Evolutionary conservation across 257 asterid genomes (phyloP), one percentile per base, ranked within the genome.

Genomic region (Ehretia macrophylla): DNA sequence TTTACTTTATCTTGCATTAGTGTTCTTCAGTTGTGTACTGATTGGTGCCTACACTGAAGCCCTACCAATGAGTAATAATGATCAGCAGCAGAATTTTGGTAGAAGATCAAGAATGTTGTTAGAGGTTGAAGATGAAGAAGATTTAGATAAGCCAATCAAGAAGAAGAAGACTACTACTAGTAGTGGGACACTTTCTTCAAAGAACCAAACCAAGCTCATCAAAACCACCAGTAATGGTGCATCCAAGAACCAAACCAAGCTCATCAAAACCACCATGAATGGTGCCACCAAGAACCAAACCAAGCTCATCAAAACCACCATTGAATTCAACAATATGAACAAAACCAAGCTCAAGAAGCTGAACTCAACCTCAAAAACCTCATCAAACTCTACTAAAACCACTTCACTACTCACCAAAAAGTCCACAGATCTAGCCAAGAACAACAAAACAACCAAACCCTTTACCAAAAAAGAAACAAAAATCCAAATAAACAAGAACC

Each of bases 341-440:
- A 68, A 76, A 58, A 76, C 78, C 64, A 79, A 70, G 32, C 64
- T 78, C 77, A 83, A 81, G 76, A 90, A 84, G 58, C 82, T 83
- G 64, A 90, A 87, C 69, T 65, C 94, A 72, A 84, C 90, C 47
- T 75, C 95, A 17, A 83, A 79, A 11, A 16, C 75, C 64, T 44
- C 84, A 51, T 44, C 84, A 51, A 76, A 79, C 59, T 69, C 83
- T 62, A 75, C 79, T 13, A 84, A 78, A 65, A 51, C 32, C 14
- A 59, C 27, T 38, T 46, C 66, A 23, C 62, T 68, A 5, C 9
- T 55, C 13, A 35, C 72, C 68, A 89, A 79, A 67, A 90, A 79
- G 51, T 59, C 85, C 20, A 67, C 89, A 79, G 89, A 83, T 78
- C 83, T 70, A 18, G 47, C 80, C 69, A 80, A 78, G 51, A 35